These are phyloP conservation scores for Fomitiporia mediterranea DNA, from an alignment of 1,284 basidiomycete species.

Conservation along the genomic window DNA sequence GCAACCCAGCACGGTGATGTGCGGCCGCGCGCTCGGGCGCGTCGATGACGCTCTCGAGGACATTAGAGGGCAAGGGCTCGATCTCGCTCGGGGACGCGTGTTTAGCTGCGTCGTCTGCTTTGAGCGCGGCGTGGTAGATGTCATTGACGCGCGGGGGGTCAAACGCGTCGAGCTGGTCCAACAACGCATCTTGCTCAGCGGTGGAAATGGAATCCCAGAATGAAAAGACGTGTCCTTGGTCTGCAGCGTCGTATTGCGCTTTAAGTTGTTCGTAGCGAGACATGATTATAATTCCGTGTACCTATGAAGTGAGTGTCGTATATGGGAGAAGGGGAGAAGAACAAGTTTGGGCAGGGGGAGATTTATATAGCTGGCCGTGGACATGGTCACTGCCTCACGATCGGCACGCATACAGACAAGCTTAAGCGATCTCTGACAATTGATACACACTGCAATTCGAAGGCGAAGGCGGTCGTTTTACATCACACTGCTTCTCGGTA, in stretches of 20 bases:
- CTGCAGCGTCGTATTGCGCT: slow-evolving; percentile 67
- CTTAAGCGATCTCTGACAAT: too few relatives aligned
- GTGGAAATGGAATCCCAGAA: slow-evolving; percentile 79
- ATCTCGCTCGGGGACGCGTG: slow-evolving; percentile 48
- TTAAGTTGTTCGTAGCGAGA: slow-evolving; percentile 26
- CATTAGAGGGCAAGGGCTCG: slow-evolving; percentile 74
- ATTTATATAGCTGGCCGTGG: neutral
- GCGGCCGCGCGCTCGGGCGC: slow-evolving; percentile 53
- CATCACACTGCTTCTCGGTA: neutral
- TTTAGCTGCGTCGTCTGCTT: slow-evolving; percentile 54
- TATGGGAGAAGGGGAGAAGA: neutral
- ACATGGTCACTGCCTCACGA: neutral
- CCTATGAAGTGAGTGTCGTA: neutral
- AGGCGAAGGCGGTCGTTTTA: too few relatives aligned
- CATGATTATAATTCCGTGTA: neutral
- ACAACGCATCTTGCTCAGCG: slow-evolving; percentile 60
- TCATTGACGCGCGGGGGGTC: slow-evolving; percentile 91
- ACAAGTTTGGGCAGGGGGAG: neutral
- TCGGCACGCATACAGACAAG: too few relatives aligned
- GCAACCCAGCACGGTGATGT: slow-evolving; percentile 75
- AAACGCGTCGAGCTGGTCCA: slow-evolving; percentile 74
- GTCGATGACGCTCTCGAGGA: slow-evolving; percentile 60
- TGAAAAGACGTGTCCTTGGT: slow-evolving; percentile 84
- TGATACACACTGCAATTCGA: too few relatives aligned
- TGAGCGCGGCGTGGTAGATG: slow-evolving; percentile 77